phyloP scores from a whole-genome alignment of 768 basidiomycete genomes.

The Boletus rubropictus region DNA sequence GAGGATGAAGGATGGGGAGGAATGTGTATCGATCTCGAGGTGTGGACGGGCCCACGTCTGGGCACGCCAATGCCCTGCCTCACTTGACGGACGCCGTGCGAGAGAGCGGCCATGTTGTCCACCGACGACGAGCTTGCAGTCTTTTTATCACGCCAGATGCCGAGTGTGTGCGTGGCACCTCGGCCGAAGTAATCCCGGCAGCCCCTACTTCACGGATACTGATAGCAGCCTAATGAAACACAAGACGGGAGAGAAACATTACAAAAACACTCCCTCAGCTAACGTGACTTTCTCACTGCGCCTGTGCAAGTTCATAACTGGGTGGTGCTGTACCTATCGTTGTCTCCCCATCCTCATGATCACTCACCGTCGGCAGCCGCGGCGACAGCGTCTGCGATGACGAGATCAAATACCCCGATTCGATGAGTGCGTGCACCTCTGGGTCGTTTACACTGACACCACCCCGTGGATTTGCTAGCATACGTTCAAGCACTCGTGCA shows the following conservation, averaged over 20 bases:
- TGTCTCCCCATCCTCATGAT: constrained; percentile 28
- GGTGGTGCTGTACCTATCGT: constrained; percentile 24
- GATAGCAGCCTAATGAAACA: neutral
- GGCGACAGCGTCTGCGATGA: neutral
- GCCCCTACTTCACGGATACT: too few relatives aligned
- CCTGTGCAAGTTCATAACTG: constrained; percentile 20
- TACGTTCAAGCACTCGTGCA: constrained; percentile 24
- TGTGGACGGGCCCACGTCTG: neutral
- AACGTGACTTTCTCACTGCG: too few relatives aligned
- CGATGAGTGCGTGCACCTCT: constrained; percentile 7
- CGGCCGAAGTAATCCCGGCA: too few relatives aligned
- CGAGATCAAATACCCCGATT: neutral
- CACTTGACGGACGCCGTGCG: constrained; percentile 23
- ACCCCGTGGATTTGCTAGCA: constrained; percentile 18
- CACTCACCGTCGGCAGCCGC: constrained; percentile 40
- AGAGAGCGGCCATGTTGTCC: constrained; percentile 22
- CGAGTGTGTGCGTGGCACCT: constrained; percentile 9
- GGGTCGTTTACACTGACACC: constrained; percentile 6
- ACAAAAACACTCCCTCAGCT: too few relatives aligned
- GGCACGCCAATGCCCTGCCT: constrained; percentile 19
- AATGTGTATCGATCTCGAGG: constrained; percentile 42
- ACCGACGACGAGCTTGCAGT: neutral
- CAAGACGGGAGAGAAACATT: neutral
- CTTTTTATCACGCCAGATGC: neutral
- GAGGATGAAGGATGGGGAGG: constrained; percentile 27